A percentile compares a stretch with the other conserved stretches of the same genome.
phyloP scores from a whole-genome alignment of 352 stramenopile species.

The Phytopythium kandeliae region DNA sequence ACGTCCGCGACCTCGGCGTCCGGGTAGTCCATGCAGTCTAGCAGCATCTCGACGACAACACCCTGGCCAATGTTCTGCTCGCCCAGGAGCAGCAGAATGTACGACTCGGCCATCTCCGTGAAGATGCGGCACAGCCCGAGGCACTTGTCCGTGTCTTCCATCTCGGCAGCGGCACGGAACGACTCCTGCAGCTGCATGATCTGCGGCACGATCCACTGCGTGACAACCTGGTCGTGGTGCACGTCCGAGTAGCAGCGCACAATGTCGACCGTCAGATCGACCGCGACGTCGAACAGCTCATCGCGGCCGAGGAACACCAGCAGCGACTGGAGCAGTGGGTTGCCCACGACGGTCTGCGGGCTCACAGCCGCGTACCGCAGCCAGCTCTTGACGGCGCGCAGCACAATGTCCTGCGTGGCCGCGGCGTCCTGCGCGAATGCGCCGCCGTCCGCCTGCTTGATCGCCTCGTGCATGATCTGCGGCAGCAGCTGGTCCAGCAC shows the following conservation, averaged over 20 bases:
- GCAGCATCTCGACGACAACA: conserved; percentile 72
- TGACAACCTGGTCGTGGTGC: conserved; percentile 38
- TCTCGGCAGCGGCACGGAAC: conserved; percentile 41
- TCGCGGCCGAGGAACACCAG: conserved; percentile 55
- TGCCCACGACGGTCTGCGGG: conserved; percentile 39
- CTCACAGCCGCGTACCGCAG: conserved; percentile 46
- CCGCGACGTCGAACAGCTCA: conserved; percentile 78
- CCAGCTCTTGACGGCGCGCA: conserved; percentile 59
- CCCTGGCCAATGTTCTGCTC: conserved; percentile 51
- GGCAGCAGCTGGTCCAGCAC: conserved; percentile 67
- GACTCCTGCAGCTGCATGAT: conserved; percentile 54
- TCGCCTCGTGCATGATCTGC: conserved; percentile 66
- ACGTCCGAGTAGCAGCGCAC: conserved; percentile 55
- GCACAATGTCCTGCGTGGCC: conserved; percentile 47
- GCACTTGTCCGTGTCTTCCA: conserved; percentile 73
- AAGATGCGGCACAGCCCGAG: conserved; percentile 85
- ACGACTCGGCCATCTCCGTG: conserved; percentile 86
- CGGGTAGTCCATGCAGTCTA: conserved; percentile 83
- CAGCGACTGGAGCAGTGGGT: conserved; percentile 65
- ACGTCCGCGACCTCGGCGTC: conserved; percentile 79
- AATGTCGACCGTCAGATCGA: conserved; percentile 81
- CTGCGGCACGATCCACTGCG: conserved; percentile 75
- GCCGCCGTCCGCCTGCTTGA: conserved; percentile 10
- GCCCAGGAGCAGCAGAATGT: conserved; percentile 72
- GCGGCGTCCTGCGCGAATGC: conserved; percentile 14